Evolutionary conservation across 2,329 filamentous ascomycete species (phyloP).

Genomic region (Coniella lustricola): DNA sequence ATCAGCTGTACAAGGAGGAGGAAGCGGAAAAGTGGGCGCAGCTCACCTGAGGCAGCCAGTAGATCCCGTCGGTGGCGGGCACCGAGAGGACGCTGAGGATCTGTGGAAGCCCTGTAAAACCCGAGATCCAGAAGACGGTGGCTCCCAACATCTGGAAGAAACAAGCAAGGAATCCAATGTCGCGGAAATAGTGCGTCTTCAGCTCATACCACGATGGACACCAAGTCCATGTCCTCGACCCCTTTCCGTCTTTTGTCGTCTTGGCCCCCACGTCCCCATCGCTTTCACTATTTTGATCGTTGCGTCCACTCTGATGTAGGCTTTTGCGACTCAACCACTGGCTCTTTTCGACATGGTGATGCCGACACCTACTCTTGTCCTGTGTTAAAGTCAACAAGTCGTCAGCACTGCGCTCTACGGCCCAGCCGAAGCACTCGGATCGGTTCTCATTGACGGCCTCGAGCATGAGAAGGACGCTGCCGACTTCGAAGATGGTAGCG

Average conservation of each 20-base stretch:
- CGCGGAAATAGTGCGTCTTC: constrained; percentile 51
- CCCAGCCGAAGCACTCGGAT: constrained; percentile 63
- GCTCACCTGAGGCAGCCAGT: constrained; percentile 54
- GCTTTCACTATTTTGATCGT: neutral
- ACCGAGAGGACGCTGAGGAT: constrained; percentile 43
- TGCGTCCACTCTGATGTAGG: neutral
- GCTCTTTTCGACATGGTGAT: constrained; percentile 17
- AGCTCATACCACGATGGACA: constrained; percentile 51
- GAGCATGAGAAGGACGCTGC: constrained; percentile 54
- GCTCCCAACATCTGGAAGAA: constrained; percentile 49
- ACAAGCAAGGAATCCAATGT: constrained; percentile 57
- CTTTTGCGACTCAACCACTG: constrained; percentile 1
- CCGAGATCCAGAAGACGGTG: constrained; percentile 58
- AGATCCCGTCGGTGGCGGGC: constrained; percentile 44
- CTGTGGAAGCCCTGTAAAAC: constrained; percentile 52
- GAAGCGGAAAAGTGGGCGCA: no score
- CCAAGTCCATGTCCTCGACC: constrained; percentile 47
- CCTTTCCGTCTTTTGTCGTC: neutral
- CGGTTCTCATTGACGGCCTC: constrained; percentile 64
- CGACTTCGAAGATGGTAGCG: constrained; percentile 59
- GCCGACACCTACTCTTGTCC: constrained; percentile 12
- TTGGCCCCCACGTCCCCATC: neutral
- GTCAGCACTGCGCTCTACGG: constrained; percentile 38
- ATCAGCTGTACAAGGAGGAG: no score
- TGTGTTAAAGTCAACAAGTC: constrained; percentile 2